phyloP scores from a whole-genome alignment of 345 rosid species.

The Hirschfeldia incana region DNA sequence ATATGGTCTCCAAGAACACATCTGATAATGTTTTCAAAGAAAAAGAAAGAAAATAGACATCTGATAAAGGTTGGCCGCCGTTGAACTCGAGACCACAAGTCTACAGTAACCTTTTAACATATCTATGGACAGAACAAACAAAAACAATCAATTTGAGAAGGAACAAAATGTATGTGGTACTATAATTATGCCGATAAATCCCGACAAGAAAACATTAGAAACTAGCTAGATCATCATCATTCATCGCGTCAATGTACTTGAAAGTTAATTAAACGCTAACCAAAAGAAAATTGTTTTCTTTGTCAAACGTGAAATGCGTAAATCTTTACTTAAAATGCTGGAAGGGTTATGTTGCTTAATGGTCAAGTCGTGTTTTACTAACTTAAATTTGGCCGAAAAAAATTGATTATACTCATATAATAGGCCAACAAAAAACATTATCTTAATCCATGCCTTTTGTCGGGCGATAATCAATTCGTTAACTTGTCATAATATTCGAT shows the following conservation, averaged over 20 bases:
- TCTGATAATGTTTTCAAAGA: not conserved
- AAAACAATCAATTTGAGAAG: constrained; percentile 17
- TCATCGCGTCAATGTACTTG: constrained; percentile 31
- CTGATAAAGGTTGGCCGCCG: constrained; percentile 6
- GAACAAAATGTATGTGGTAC: constrained; percentile 35
- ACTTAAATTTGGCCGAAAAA: not conserved
- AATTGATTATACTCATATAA: constrained; percentile 2
- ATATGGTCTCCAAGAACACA: constrained; percentile 14
- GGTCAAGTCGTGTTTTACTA: constrained; percentile 27
- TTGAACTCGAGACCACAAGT: not conserved
- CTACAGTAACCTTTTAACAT: not conserved
- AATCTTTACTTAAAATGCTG: constrained; percentile 9
- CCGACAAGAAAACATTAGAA: constrained; percentile 38
- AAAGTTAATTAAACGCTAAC: not conserved
- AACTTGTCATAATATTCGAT: constrained; percentile 27
- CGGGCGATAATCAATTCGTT: constrained; percentile 30
- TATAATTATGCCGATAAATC: constrained; percentile 36
- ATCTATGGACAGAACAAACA: constrained; percentile 15
- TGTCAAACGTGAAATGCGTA: constrained; percentile 2
- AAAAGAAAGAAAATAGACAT: not conserved
- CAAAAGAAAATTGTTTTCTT: not conserved
- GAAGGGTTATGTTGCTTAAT: constrained; percentile 20
- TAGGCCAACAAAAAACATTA: constrained; percentile 17
- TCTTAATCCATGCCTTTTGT: constrained; percentile 25
- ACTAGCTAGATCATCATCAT: constrained; percentile 40